A percentile compares a stretch with the other conserved stretches of the same genome.
phyloP scores from a whole-genome alignment of 768 basidiomycete species.

The Suillus hirtellus region DNA sequence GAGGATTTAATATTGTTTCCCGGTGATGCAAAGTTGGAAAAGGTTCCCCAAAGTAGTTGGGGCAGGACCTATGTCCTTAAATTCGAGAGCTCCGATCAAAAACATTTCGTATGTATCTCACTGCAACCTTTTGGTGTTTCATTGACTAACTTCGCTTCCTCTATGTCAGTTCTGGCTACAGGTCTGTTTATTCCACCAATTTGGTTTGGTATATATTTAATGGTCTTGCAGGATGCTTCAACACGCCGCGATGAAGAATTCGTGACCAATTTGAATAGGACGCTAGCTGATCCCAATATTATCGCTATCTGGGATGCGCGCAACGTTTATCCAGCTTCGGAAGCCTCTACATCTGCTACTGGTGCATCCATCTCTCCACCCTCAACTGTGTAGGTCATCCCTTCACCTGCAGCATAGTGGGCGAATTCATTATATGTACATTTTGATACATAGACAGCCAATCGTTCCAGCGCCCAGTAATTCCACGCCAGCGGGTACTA shows the following conservation, averaged over 20 bases:
- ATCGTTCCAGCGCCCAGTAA: not conserved
- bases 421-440: not conserved
- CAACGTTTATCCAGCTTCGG: constrained; percentile 41
- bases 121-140: constrained; percentile 3
- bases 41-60: constrained; percentile 62
- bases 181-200: constrained; percentile 41
- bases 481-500: constrained; percentile 26
- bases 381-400: constrained; percentile 25
- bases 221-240: constrained; percentile 57
- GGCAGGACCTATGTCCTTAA: constrained; percentile 86
- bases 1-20: constrained; percentile 91
- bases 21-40: constrained; percentile 78
- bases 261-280: constrained; percentile 66
- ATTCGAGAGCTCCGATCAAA: constrained; percentile 87
- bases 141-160: constrained; percentile 13
- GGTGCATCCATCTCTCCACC: constrained; percentile 35
- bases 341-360: constrained; percentile 40
- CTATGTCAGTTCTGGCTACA: constrained; percentile 79
- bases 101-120: constrained; percentile 74
- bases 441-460: not conserved
- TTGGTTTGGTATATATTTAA: constrained; percentile 7
- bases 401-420: not conserved
- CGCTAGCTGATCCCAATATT: constrained; percentile 66
- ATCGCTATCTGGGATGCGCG: constrained; percentile 57
- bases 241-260: constrained; percentile 71